Conservation (phyloP, 768 basidiomycete genomes). For the Lactifluus subvellereus region DNA sequence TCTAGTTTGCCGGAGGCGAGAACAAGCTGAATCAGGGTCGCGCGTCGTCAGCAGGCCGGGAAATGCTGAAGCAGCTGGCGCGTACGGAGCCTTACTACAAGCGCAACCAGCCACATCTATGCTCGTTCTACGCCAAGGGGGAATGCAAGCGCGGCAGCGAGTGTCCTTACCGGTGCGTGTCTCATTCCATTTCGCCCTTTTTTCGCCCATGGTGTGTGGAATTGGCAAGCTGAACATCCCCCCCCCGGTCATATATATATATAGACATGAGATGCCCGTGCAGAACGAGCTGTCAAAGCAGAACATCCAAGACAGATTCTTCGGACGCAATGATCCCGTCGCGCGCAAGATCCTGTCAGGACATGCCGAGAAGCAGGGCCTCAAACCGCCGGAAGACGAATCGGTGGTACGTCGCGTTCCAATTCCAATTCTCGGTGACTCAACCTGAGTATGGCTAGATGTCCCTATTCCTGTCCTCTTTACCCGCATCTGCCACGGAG, state of each 20-base stretch:
- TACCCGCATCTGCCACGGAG: slow-evolving; percentile 67
- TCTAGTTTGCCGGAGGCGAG: slow-evolving; percentile 69
- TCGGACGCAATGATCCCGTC: slow-evolving; percentile 90
- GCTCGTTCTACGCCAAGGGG: slow-evolving; percentile 94
- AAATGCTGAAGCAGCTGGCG: slow-evolving; percentile 94
- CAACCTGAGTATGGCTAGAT: slow-evolving; percentile 42
- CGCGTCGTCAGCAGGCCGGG: slow-evolving; percentile 79
- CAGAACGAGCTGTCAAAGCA: slow-evolving; percentile 84
- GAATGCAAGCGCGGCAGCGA: slow-evolving; percentile 88
- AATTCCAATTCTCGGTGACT: slow-evolving; percentile 10
- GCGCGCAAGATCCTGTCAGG: slow-evolving; percentile 80
- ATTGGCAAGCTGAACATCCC: background rate
- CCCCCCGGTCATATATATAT: background rate
- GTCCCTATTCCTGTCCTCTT: slow-evolving; percentile 77
- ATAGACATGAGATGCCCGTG: slow-evolving; percentile 81
- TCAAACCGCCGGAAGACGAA: slow-evolving; percentile 85
- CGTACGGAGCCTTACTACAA: slow-evolving; percentile 97
- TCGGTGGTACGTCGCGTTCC: slow-evolving; percentile 57
- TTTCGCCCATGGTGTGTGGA: too few species aligned
- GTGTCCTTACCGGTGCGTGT: slow-evolving; percentile 78
- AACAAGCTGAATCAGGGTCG: slow-evolving; percentile 56
- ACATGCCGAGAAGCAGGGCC: slow-evolving; percentile 76
- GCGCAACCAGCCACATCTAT: slow-evolving; percentile 88
- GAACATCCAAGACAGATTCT: slow-evolving; percentile 90
- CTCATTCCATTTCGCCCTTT: background rate